phyloP scores from a whole-genome alignment of 331 rosid genomes.

The Cydonia oblonga region DNA sequence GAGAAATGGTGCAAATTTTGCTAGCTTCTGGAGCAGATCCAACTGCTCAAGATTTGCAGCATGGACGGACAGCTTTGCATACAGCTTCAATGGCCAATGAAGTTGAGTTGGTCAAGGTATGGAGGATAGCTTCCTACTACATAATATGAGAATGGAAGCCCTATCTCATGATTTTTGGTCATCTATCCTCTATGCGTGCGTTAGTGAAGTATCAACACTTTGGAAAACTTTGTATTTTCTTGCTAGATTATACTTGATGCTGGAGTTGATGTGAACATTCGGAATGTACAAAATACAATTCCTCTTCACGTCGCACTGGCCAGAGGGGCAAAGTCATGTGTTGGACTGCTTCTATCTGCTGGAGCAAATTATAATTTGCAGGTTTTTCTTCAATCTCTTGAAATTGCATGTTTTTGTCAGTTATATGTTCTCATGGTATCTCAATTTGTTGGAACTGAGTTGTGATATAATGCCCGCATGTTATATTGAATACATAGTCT shows the following conservation, averaged over 20 bases:
- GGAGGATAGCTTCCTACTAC: conserved; percentile 10
- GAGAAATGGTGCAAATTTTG: conserved; percentile 78
- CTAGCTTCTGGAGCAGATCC: conserved; percentile 93
- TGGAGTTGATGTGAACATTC: conserved; percentile 85
- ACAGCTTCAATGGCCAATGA: conserved; percentile 87
- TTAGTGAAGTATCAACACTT: background rate
- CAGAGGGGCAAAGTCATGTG: conserved; percentile 92
- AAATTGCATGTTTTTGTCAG: conserved; percentile 3
- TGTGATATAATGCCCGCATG: background rate
- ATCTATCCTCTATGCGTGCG: background rate
- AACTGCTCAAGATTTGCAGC: conserved; percentile 75
- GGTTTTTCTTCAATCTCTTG: conserved; percentile 34
- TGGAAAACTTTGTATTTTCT: background rate
- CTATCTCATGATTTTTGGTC: conserved; percentile 4
- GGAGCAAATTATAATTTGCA: conserved; percentile 89
- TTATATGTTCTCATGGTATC: background rate
- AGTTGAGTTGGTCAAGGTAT: conserved; percentile 78
- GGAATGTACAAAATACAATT: conserved; percentile 79
- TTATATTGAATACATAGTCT: background rate
- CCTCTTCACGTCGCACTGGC: conserved; percentile 96
- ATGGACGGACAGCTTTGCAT: conserved; percentile 93
- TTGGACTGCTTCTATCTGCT: conserved; percentile 74
- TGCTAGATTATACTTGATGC: conserved; percentile 77
- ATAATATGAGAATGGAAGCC: conserved; percentile 1
- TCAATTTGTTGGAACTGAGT: background rate